These are phyloP conservation scores for Capronia americana DNA, from an alignment of 2,329 filamentous ascomycete species.

Conservation along the genomic window DNA sequence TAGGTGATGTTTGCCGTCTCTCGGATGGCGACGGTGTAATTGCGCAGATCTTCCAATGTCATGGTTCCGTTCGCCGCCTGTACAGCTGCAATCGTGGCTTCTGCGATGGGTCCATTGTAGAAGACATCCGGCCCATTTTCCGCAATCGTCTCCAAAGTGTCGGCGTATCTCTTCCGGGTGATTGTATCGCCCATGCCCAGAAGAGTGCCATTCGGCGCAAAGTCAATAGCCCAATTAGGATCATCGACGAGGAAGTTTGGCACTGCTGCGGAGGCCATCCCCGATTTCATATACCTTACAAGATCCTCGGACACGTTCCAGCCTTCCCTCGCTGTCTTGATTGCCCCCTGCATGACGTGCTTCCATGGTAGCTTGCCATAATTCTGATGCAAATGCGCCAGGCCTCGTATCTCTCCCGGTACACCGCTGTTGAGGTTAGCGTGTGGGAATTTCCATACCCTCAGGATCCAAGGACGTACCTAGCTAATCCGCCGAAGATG, in stretches of 20 bases:
- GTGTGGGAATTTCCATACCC: not conserved
- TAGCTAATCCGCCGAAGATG: constrained; percentile 73
- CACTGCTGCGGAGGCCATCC: constrained; percentile 49
- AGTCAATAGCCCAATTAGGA: constrained; percentile 82
- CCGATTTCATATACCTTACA: constrained; percentile 71
- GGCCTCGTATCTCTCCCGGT: constrained; percentile 70
- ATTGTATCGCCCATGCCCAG: constrained; percentile 77
- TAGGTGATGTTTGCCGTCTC: constrained; percentile 69
- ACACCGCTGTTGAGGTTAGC: constrained; percentile 53
- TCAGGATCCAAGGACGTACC: constrained; percentile 43
- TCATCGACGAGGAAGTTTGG: constrained; percentile 76
- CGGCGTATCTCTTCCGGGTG: constrained; percentile 78
- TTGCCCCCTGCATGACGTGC: constrained; percentile 74
- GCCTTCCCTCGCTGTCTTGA: constrained; percentile 73
- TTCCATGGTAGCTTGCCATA: constrained; percentile 71
- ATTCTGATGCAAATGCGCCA: constrained; percentile 75
- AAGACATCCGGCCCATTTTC: constrained; percentile 74
- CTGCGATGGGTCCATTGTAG: constrained; percentile 74
- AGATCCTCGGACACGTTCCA: constrained; percentile 77
- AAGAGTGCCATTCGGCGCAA: constrained; percentile 80
- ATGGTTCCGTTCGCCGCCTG: constrained; percentile 79
- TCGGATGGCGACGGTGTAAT: constrained; percentile 73
- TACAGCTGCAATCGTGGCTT: constrained; percentile 74
- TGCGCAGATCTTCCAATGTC: constrained; percentile 76
- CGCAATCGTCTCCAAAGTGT: constrained; percentile 80